Percentiles rank a stretch among this genome's conserved stretches.
Evolutionary conservation across 2,329 filamentous ascomycete species (phyloP).

Genomic region (Stylonectria norvegica): DNA sequence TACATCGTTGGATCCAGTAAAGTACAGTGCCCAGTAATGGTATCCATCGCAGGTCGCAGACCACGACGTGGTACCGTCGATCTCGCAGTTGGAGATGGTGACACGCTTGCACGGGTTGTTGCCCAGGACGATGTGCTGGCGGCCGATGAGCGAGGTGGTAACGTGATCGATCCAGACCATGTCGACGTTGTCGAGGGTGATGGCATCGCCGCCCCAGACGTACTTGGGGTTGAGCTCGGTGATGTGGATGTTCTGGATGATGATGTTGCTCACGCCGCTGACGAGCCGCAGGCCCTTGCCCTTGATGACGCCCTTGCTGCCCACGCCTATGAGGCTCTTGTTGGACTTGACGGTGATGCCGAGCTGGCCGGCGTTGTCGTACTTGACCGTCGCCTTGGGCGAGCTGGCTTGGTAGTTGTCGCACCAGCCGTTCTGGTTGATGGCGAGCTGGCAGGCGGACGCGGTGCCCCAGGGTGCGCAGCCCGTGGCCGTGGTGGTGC

Average conservation of each 20-base stretch:
- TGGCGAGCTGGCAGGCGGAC: slow-evolving; percentile 53
- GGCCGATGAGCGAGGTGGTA: slow-evolving; percentile 55
- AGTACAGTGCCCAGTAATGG: slow-evolving; percentile 60
- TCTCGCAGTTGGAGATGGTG: slow-evolving; percentile 58
- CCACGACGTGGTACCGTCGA: slow-evolving; percentile 52
- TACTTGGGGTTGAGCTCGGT: slow-evolving; percentile 55
- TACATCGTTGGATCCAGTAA: slow-evolving; percentile 53
- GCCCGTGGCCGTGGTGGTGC: slow-evolving; percentile 48
- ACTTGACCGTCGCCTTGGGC: slow-evolving; percentile 42
- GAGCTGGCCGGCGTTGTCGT: slow-evolving; percentile 49
- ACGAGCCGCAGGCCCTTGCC: slow-evolving; percentile 54
- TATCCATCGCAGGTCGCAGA: slow-evolving; percentile 56
- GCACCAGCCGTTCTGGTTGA: slow-evolving; percentile 59
- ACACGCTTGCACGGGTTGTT: slow-evolving; percentile 51
- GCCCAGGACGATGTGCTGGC: slow-evolving; percentile 59
- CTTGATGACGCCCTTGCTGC: slow-evolving; percentile 51
- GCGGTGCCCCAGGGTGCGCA: slow-evolving; percentile 57
- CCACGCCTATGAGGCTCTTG: slow-evolving; percentile 56
- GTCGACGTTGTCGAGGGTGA: slow-evolving; percentile 48
- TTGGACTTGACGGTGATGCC: slow-evolving; percentile 53
- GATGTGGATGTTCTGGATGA: slow-evolving; percentile 58
- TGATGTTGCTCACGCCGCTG: slow-evolving; percentile 50
- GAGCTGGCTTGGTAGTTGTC: slow-evolving; percentile 53
- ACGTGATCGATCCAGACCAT: slow-evolving; percentile 52
- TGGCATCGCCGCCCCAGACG: slow-evolving; percentile 59